A percentile compares a stretch with the other conserved stretches of the same genome.
phyloP scores from a whole-genome alignment of 805 yeast genomes.

The Candida andamanensis region DNA sequence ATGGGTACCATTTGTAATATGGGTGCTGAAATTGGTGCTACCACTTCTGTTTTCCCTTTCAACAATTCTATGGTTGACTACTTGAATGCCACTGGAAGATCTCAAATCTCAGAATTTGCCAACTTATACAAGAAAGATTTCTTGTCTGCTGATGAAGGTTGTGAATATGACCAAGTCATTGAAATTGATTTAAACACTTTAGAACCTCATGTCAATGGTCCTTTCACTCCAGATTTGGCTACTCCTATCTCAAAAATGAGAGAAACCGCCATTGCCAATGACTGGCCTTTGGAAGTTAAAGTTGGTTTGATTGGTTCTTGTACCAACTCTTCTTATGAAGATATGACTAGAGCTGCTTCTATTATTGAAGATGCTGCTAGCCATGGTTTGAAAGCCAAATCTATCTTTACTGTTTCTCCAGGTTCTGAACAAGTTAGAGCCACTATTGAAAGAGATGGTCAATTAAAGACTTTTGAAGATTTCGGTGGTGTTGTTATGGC shows the following conservation, averaged over 20 bases:
- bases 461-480: conserved; percentile 79
- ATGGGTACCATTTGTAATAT: conserved; percentile 99
- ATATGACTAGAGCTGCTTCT: conserved; percentile 94
- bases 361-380: conserved; percentile 85
- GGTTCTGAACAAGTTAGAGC: conserved; percentile 99
- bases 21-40: conserved; percentile 99
- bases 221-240: conserved; percentile 96
- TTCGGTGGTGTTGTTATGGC: conserved; percentile 94
- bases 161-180: conserved; percentile 88
- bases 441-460: conserved; percentile 95
- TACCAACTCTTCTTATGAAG: conserved; percentile 98
- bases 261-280: conserved; percentile 75
- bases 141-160: conserved; percentile 85
- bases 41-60: conserved; percentile 96
- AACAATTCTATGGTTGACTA: conserved; percentile 84
- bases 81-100: conserved; percentile 81
- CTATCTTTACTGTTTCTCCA: conserved; percentile 91
- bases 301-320: conserved; percentile 98
- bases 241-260: conserved; percentile 88
- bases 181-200: conserved; percentile 85
- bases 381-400: conserved; percentile 88
- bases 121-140: conserved; percentile 54
- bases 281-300: conserved; percentile 89
- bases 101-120: conserved; percentile 80
- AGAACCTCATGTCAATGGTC: conserved; percentile 97